Base-by-base conservation (phyloP, 2,329 filamentous ascomycete species). In the Teratosphaeriaceae sp. region DNA sequence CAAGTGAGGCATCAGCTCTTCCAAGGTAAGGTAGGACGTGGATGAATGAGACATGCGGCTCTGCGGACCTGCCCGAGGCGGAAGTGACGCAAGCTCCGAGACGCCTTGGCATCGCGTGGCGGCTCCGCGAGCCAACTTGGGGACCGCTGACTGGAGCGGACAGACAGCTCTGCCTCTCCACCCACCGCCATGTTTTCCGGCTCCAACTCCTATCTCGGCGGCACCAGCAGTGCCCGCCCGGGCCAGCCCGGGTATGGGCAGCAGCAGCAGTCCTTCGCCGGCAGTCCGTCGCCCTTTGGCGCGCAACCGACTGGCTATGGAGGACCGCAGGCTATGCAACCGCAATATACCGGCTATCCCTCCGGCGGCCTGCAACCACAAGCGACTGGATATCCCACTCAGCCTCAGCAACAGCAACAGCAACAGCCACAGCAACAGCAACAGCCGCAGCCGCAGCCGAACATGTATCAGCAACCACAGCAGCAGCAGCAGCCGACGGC, bases 161-260 rank as follows among this genome's bases (percentile, higher is more conserved):
- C n/a, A n/a, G n/a, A n/a, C n/a, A 26, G 6, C 23, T 26, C 23
- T 26, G 6, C 23, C 27, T 30, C 27, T 30, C 27, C 15, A 5
- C 27, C 19, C 19, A 21, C n/a, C 35, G 62, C 60, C 68, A 96
- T 96, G 90, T 97, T 87, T 71, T 92, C 88, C 54, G 87, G 84
- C 65, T 85, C 87, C 54, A 94, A 85, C 72, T 82, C 85, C 52
- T 96, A 83, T 67, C 70, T 94, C 59, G 88, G 88, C 67, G 84
- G 82, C 69, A 78, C 76, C 65, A 87, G 82, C 63, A 84, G 75
- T 72, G 79, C 84, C 64, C 84, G 82, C 42, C 77, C 78, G 52
- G 71, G 77, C 60, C 79, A 73, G 49, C 72, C 78, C 54, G 57
- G 63, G 52, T 57, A 68, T 48, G 57, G 64, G 58, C 63, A 64